phyloP scores from a whole-genome alignment of 1,139 yeast species.

The Yamadazyma jaroonii region DNA sequence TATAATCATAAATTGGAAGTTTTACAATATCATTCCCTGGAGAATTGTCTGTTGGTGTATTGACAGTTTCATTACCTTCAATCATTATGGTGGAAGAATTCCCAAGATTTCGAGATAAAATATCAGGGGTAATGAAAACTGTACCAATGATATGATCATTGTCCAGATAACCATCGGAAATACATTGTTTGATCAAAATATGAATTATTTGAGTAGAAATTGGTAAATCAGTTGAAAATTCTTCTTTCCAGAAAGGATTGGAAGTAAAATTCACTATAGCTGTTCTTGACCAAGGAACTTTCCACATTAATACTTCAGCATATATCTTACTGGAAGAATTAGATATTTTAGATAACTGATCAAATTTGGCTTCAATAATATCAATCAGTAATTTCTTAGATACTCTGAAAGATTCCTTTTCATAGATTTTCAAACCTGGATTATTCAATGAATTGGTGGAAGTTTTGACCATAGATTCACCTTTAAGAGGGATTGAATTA shows the following conservation, averaged over 20 bases:
- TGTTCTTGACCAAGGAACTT: slow-evolving; percentile 66
- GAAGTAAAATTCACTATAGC: slow-evolving; percentile 50
- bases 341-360: slow-evolving; percentile 13
- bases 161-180: slow-evolving; percentile 20
- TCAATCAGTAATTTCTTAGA: slow-evolving; percentile 54
- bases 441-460: slow-evolving; percentile 8
- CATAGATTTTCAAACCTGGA: slow-evolving; percentile 19
- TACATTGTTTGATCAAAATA: slow-evolving; percentile 43
- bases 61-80: slow-evolving; percentile 18
- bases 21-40: slow-evolving; percentile 37
- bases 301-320: slow-evolving; percentile 67
- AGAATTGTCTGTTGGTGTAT: slow-evolving; percentile 4
- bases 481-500: not conserved
- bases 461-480: not conserved
- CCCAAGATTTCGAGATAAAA: slow-evolving; percentile 37
- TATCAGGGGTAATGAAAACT: slow-evolving; percentile 55
- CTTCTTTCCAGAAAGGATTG: slow-evolving; percentile 74
- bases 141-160: slow-evolving; percentile 50
- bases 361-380: slow-evolving; percentile 67
- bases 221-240: slow-evolving; percentile 55
- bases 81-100: slow-evolving; percentile 38
- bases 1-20: slow-evolving; percentile 39
- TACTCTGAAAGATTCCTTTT: slow-evolving; percentile 47
- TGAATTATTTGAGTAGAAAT: slow-evolving; percentile 53
- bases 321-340: slow-evolving; percentile 38